Evolutionary conservation across 495 filamentous ascomycete species (phyloP).

Genomic region (Cryomyces antarcticus): DNA sequence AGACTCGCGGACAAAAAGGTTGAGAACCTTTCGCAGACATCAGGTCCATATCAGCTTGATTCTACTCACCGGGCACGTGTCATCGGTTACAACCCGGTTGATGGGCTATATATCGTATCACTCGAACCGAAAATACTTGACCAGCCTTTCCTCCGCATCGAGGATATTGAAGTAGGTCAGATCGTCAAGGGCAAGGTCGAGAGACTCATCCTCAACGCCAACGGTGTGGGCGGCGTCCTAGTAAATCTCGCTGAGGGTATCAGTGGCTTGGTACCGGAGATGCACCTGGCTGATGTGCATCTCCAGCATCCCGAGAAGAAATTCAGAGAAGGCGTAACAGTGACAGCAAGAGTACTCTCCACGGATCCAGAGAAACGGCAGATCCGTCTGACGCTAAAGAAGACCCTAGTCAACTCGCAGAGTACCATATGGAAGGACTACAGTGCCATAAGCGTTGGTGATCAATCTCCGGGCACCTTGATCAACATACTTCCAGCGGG

Average conservation of each 20-base stretch:
- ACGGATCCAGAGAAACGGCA: constrained; percentile 55
- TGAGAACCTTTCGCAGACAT: constrained; percentile 52
- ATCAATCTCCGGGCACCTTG: constrained; percentile 66
- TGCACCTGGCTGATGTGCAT: constrained; percentile 70
- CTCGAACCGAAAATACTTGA: constrained; percentile 63
- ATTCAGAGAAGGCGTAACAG: constrained; percentile 67
- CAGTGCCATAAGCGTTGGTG: constrained; percentile 41
- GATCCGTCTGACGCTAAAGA: constrained; percentile 80
- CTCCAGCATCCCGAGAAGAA: constrained; percentile 90
- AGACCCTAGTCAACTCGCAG: constrained; percentile 79
- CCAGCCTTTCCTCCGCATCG: constrained; percentile 70
- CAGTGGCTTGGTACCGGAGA: constrained; percentile 64
- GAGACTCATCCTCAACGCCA: constrained; percentile 53
- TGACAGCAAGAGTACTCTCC: constrained; percentile 70
- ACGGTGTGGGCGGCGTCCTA: constrained; percentile 57
- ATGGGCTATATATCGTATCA: constrained; percentile 71
- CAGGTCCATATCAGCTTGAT: constrained; percentile 55
- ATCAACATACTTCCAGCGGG: constrained; percentile 56
- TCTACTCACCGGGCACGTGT: constrained; percentile 62
- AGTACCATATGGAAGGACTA: constrained; percentile 55
- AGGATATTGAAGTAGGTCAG: constrained; percentile 69
- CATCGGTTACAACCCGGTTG: constrained; percentile 67
- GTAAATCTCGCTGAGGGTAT: constrained; percentile 73
- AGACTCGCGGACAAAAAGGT: constrained; percentile 70
- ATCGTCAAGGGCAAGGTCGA: constrained; percentile 69